Conservation (phyloP, 352 stramenopile species). For the Pythium diclinum region DNA sequence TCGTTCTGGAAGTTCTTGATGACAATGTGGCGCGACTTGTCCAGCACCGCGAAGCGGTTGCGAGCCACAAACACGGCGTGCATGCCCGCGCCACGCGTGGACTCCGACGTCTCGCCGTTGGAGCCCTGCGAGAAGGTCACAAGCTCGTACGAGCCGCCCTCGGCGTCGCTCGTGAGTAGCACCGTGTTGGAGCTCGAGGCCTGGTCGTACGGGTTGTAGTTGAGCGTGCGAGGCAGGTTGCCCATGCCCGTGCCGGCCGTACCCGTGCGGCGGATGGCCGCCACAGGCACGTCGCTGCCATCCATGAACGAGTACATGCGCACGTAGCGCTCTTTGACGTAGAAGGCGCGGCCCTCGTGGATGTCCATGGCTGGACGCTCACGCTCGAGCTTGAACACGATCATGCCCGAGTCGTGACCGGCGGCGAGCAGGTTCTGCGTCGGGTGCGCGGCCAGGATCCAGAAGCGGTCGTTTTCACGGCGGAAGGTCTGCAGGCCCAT, state of each 20-base stretch:
- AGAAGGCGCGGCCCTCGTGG: slow-evolving; percentile 88
- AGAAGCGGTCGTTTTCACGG: slow-evolving; percentile 99
- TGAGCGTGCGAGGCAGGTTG: slow-evolving; percentile 91
- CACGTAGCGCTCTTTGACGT: slow-evolving; percentile 97
- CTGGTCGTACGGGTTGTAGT: slow-evolving; percentile 97
- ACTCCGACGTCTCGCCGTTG: slow-evolving; percentile 86
- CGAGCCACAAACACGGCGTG: slow-evolving; percentile 96
- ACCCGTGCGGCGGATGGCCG: slow-evolving; percentile 63
- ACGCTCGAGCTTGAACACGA: slow-evolving; percentile 99
- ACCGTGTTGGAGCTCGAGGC: slow-evolving; percentile 88
- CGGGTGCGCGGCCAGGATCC: slow-evolving; percentile 95
- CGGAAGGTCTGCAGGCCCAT: slow-evolving; percentile 99
- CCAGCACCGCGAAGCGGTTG: slow-evolving; percentile 98
- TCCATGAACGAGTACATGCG: slow-evolving; percentile 95
- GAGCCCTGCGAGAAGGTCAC: slow-evolving; percentile 90
- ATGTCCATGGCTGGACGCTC: slow-evolving; percentile 95
- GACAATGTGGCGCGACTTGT: slow-evolving; percentile 95
- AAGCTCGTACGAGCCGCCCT: slow-evolving; percentile 98
- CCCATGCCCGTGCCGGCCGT: slow-evolving; percentile 85
- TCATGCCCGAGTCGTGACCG: slow-evolving; percentile 99
- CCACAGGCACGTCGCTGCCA: slow-evolving; percentile 72
- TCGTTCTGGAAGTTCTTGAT: slow-evolving; percentile 99
- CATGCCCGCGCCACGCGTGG: slow-evolving; percentile 92
- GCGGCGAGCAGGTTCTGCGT: slow-evolving; percentile 98
- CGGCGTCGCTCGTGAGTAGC: slow-evolving; percentile 93